These are phyloP conservation scores for Chrysosporium queenslandicum DNA, from an alignment of 2,329 filamentous ascomycete species.

Conservation along the genomic window DNA sequence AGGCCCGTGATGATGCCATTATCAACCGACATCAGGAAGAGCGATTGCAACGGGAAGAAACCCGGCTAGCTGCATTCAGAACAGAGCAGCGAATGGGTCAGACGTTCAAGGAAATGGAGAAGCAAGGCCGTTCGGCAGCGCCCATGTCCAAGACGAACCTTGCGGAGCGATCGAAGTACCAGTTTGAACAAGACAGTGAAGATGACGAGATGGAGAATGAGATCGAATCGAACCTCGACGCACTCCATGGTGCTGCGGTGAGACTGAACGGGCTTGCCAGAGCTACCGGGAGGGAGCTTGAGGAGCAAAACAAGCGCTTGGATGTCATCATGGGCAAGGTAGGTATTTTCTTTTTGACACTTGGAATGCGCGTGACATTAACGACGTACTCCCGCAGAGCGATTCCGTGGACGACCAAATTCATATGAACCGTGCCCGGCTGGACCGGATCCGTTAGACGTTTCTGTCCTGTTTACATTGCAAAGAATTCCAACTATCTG, in stretches of 20 bases:
- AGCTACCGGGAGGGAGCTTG: conserved; percentile 65
- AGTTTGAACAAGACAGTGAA: conserved; percentile 65
- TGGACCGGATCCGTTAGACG: conserved; percentile 47
- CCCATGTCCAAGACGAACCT: conserved; percentile 44
- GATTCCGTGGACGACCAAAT: conserved; percentile 75
- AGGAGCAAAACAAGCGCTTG: conserved; percentile 67
- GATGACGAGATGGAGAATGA: conserved; percentile 61
- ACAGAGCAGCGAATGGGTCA: conserved; percentile 52
- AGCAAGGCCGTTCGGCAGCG: conserved; percentile 38
- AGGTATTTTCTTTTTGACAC: conserved; percentile 21
- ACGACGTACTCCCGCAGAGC: conserved; percentile 45
- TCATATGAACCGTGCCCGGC: conserved; percentile 61
- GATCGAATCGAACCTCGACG: conserved; percentile 56
- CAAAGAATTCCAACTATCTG: not conserved
- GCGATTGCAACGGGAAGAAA: conserved; percentile 48
- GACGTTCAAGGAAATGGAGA: conserved; percentile 54
- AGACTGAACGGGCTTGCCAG: conserved; percentile 63
- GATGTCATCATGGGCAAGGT: conserved; percentile 71
- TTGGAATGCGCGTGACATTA: conserved; percentile 16
- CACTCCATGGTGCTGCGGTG: conserved; percentile 51
- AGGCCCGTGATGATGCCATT: conserved; percentile 56
- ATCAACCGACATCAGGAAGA: conserved; percentile 55
- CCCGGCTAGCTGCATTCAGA: conserved; percentile 44
- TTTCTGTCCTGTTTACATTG: not conserved
- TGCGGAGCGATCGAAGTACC: conserved; percentile 60